Base-by-base conservation (phyloP, 495 filamentous ascomycete species). In the Lophium mytilinum region DNA sequence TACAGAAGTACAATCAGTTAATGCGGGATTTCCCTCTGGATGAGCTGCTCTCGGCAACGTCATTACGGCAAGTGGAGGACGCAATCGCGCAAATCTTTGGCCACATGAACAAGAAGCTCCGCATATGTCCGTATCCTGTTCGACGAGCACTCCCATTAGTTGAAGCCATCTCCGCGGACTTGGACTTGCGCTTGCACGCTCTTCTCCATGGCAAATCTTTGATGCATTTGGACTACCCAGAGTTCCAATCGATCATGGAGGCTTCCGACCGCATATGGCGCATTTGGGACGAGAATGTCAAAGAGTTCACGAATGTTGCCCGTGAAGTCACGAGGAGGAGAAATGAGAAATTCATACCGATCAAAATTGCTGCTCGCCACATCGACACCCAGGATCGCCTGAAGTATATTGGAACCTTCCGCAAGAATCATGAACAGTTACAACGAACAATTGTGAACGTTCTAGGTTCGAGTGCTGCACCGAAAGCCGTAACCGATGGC, bases 21-120 rank as follows among this genome's bases (percentile, higher is more conserved):
- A 96, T 99, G 91, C 83, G 93, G 43, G 94, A 97, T 66, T 99
- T 99, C 61, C 93, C 93, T 1, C 79, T 96, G 41, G 90, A 96
- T 68, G 94, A 99, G 67, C 74, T 99, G 18, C 78, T 96, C 2
- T 94, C 93, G 37, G 90, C 94, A 4, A 93, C 91, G 5, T 90
- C 90, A 2, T 70, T 97, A 42, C 79, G 83, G 61, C 96, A 94
- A 68, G 83, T 96, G n/a, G 82, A 91, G 66, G 90, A 96, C 57
- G 86, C 94, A 4, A 80, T 97, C 50, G 78, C 82, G 50, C 77
- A 88, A 50, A 93, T 97, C 57, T 97, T 99, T 72, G 77, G 72
- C 34, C 93, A 99, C 70, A 78, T 97, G 61, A 97, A 96, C 75
- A 95, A 93, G 77, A 97, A 97, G 75, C 76, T 97, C 66, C 86